Base-by-base conservation (phyloP, 78 protist species). In the Protostelium mycophagum region DNA sequence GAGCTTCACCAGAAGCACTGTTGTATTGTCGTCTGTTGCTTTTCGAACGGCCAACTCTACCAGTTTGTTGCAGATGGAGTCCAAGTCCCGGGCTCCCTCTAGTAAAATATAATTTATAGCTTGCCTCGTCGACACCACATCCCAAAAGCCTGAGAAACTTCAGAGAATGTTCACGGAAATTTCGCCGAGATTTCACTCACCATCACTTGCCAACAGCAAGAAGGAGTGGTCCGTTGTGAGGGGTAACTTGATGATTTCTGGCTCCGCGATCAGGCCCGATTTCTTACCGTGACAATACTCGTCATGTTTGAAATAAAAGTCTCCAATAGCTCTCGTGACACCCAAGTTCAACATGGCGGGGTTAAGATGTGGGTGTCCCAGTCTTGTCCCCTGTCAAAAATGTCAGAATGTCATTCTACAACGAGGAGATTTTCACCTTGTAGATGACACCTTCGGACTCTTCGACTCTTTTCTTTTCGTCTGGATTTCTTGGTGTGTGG, bases 161-260 rank as follows among this genome's bases (percentile, higher is more conserved):
- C 31, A 51, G 73, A n/a, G n/a, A n/a, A n/a, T n/a, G n/a, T n/a
- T 51, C 73, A 51, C 73, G 73, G 5, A 16, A 51, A 5, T 16
- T 51, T n/a, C n/a, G n/a, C n/a, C 31, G 16, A 5, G 73, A 51
- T 16, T 16, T 51, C 31, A 51, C 73, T 51, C 73, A 51, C 73
- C 73, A 16, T 51, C 73, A 16, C 73, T 51, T 5, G 73, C 73
- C 16, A 51, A 16, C 73, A 51, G 73, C 73, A 51, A 16, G 16
- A 51, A 51, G 73, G 73, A 51, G 73, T 51, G 73, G 73, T 51
- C 73, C 73, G 73, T 51, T 51, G 73, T 51, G 31, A 51, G 73
- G 73, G 73, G 73, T 25, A 51, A 5, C 73, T 51, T 5, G 73
- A 51, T 51, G 73, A 51, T 51, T 16, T 51, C 73, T 51, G 73